phyloP scores from a whole-genome alignment of 164 flowering plant species.

The Berberis vulgaris region DNA sequence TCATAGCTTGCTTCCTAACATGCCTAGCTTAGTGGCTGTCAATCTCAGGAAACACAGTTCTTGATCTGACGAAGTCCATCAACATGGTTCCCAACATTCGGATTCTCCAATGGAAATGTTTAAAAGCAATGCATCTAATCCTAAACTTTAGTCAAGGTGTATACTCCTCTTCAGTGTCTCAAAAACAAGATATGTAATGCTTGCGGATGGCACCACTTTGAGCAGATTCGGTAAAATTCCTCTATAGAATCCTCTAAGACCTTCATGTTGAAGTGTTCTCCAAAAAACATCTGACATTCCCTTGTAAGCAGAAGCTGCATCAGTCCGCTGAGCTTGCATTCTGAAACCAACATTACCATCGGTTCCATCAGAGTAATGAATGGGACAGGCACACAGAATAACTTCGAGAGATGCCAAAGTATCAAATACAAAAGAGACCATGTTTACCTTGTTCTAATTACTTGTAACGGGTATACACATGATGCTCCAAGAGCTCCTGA shows the following conservation, averaged over 20 bases:
- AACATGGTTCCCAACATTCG: too few relatives aligned
- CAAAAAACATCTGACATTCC: conserved; percentile 82
- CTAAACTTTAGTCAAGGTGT: conserved; percentile 36
- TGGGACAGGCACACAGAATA: too few relatives aligned
- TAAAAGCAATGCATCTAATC: too few relatives aligned
- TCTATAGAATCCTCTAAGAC: conserved; percentile 74
- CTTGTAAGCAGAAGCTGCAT: conserved; percentile 15
- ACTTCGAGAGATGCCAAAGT: too few relatives aligned
- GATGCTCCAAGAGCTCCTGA: conserved; percentile 97
- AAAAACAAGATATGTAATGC: conserved; percentile 86
- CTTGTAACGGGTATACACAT: conserved; percentile 97
- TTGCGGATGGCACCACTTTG: conserved; percentile 89
- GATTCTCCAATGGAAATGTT: too few relatives aligned
- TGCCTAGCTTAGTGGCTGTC: too few relatives aligned
- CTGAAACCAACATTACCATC: conserved; percentile 25
- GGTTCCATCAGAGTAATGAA: neutral
- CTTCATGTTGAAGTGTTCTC: conserved; percentile 65
- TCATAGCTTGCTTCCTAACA: too few relatives aligned
- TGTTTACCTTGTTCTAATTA: conserved; percentile 80
- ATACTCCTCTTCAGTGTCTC: conserved; percentile 82
- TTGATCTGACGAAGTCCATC: too few relatives aligned
- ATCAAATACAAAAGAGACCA: neutral
- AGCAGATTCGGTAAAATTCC: conserved; percentile 90
- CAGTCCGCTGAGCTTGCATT: conserved; percentile 70
- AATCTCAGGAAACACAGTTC: too few relatives aligned